Percentiles rank a stretch among this genome's conserved stretches.
Conservation (phyloP, 768 basidiomycete genomes). For the Clavaria fumosa region DNA sequence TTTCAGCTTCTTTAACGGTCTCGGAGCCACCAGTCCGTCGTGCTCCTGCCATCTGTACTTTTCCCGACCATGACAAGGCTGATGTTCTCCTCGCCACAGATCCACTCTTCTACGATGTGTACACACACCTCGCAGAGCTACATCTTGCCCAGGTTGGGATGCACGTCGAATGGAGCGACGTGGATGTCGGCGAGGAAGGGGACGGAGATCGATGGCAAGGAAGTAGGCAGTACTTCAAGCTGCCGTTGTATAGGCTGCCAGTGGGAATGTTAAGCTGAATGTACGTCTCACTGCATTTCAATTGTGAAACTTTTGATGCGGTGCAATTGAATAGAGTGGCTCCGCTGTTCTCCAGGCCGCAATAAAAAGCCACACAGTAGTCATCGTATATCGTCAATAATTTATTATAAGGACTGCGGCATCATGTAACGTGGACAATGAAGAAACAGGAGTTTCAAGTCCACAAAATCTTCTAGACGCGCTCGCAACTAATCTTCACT, state of each 20-base stretch:
- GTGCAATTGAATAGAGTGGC: no score
- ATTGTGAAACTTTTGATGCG: no score
- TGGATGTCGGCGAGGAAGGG: slow-evolving; percentile 39
- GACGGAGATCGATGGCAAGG: slow-evolving; percentile 58
- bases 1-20: slow-evolving; percentile 93
- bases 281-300: no score
- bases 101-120: slow-evolving; percentile 81
- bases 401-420: no score
- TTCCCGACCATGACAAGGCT: slow-evolving; percentile 1
- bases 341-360: no score
- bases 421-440: no score
- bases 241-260: slow-evolving; percentile 63
- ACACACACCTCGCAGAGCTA: slow-evolving; percentile 68
- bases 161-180: slow-evolving; percentile 68
- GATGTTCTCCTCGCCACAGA: slow-evolving; percentile 39
- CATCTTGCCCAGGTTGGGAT: slow-evolving; percentile 75
- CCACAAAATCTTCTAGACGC: no score
- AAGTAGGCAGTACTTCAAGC: slow-evolving; percentile 58
- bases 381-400: no score
- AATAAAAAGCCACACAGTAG: no score
- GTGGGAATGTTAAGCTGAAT: no score
- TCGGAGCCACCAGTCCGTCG: slow-evolving; percentile 89
- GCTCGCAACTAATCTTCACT: no score
- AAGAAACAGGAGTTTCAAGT: no score
- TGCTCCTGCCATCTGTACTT: slow-evolving; percentile 7